These are phyloP conservation scores for Cladosporium sp. DNA, from an alignment of 2,329 filamentous ascomycete genomes.

Conservation along the genomic window DNA sequence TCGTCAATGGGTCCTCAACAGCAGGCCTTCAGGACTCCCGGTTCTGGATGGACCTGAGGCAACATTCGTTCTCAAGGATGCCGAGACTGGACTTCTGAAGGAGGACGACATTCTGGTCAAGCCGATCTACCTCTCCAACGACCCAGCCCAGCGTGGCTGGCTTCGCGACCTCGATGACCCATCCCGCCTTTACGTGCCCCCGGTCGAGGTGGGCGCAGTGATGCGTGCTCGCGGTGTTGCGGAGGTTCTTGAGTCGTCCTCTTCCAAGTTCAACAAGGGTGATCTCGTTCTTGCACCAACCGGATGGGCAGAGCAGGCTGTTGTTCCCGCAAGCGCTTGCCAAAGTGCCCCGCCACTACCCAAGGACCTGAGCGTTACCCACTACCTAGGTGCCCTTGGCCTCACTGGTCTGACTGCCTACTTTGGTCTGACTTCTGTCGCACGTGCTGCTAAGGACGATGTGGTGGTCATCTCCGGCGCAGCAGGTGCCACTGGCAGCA, in stretches of 20 bases:
- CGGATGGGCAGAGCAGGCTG: conserved; percentile 41
- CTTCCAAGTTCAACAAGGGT: conserved; percentile 31
- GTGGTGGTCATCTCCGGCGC: conserved; percentile 46
- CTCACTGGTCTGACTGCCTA: conserved; percentile 44
- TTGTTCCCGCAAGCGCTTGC: conserved; percentile 31
- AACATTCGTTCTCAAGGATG: conserved; percentile 37
- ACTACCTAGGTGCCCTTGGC: conserved; percentile 46
- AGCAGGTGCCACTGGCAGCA: conserved; percentile 45
- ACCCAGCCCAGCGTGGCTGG: conserved; percentile 50
- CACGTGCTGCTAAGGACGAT: conserved; percentile 36
- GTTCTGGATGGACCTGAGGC: conserved; percentile 33
- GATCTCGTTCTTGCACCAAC: conserved; percentile 31
- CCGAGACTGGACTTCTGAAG: conserved; percentile 26
- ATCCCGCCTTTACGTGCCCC: conserved; percentile 43
- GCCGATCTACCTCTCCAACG: conserved; percentile 46
- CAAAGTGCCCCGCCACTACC: conserved; percentile 22
- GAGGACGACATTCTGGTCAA: conserved; percentile 44
- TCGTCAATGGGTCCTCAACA: conserved; percentile 40
- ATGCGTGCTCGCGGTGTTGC: conserved; percentile 36
- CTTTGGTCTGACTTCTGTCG: conserved; percentile 40
- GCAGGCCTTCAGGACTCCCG: conserved; percentile 35
- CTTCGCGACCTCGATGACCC: conserved; percentile 38
- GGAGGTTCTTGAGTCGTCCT: conserved; percentile 36
- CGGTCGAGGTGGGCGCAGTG: conserved; percentile 37
- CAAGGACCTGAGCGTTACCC: conserved; percentile 37